Percentiles rank a stretch among this genome's conserved stretches.
Evolutionary conservation across 805 yeast species (phyloP).

Genomic region (Barnettozyma salicaria): DNA sequence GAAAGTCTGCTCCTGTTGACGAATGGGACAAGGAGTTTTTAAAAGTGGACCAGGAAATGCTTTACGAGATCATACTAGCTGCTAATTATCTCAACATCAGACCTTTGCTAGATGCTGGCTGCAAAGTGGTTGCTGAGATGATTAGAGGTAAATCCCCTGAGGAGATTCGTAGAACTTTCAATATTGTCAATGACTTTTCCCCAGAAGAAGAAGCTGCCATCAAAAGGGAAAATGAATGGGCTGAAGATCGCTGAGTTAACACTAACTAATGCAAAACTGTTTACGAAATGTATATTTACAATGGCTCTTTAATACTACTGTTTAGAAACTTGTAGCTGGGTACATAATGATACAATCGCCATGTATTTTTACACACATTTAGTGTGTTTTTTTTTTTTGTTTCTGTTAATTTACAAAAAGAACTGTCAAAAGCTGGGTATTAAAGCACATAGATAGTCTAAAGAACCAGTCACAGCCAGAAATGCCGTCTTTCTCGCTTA

Average conservation of each 20-base stretch:
- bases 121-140: slow-evolving; percentile 81
- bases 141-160: slow-evolving; percentile 75
- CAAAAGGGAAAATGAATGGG: slow-evolving; percentile 86
- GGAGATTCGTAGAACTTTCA: slow-evolving; percentile 73
- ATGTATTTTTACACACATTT: too few relatives aligned
- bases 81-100: slow-evolving; percentile 73
- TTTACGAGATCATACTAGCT: slow-evolving; percentile 75
- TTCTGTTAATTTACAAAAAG: too few relatives aligned
- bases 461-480: too few relatives aligned
- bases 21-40: slow-evolving; percentile 95
- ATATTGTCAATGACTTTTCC: slow-evolving; percentile 75
- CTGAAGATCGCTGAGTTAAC: slow-evolving; percentile 73
- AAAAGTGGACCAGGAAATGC: slow-evolving; percentile 89
- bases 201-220: slow-evolving; percentile 88
- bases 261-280: too few relatives aligned
- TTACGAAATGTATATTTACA: too few relatives aligned
- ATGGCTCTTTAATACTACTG: too few relatives aligned
- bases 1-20: slow-evolving; percentile 85
- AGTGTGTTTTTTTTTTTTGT: too few relatives aligned
- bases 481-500: slow-evolving; percentile 3
- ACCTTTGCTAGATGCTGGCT: slow-evolving; percentile 71
- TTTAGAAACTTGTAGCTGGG: too few relatives aligned
- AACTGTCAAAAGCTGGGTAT: too few relatives aligned
- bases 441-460: too few relatives aligned
- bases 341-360: too few relatives aligned